These are phyloP conservation scores for Penicillium sclerotiorum DNA, from an alignment of 2,329 filamentous ascomycete species.

Conservation along the genomic window DNA sequence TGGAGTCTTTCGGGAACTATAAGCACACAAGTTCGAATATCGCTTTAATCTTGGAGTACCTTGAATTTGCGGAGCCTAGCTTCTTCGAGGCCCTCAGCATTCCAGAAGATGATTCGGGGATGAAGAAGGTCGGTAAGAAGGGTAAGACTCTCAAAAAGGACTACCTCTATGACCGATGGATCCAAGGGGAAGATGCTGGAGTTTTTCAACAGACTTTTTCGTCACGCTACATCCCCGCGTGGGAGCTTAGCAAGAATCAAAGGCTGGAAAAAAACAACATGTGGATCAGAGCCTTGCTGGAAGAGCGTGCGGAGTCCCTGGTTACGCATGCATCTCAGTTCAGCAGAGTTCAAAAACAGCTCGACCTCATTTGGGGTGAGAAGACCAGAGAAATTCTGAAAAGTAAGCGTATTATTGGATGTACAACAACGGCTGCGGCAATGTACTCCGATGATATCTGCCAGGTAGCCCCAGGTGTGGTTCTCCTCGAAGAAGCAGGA, in stretches of 20 bases:
- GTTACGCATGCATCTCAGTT: conserved; percentile 11
- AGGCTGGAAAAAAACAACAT: conserved; percentile 41
- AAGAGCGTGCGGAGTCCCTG: conserved; percentile 51
- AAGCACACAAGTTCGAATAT: conserved; percentile 19
- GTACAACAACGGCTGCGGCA: conserved; percentile 69
- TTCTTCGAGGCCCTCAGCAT: conserved; percentile 62
- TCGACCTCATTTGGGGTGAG: conserved; percentile 15
- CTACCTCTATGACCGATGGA: conserved; percentile 62
- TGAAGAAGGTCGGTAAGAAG: conserved; percentile 47
- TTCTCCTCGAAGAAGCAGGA: conserved; percentile 72
- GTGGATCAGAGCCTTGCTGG: conserved; percentile 52
- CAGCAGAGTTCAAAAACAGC: conserved; percentile 14
- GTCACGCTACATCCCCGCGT: conserved; percentile 48
- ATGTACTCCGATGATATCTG: conserved; percentile 61
- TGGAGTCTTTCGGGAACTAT: conserved; percentile 21
- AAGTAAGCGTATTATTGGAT: conserved; percentile 63
- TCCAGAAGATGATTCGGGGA: conserved; percentile 51
- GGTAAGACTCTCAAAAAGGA: conserved; percentile 49
- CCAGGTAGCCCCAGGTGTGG: conserved; percentile 58
- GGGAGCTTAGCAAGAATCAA: conserved; percentile 38
- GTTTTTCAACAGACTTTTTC: conserved; percentile 43
- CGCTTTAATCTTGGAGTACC: conserved; percentile 44
- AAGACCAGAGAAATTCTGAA: conserved; percentile 43
- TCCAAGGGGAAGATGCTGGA: conserved; percentile 49
- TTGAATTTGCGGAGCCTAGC: conserved; percentile 57